Percentiles rank a stretch among this genome's conserved stretches.
These are phyloP conservation scores for Penicillium argentinense DNA, from an alignment of 495 filamentous ascomycete genomes.

Conservation along the genomic window DNA sequence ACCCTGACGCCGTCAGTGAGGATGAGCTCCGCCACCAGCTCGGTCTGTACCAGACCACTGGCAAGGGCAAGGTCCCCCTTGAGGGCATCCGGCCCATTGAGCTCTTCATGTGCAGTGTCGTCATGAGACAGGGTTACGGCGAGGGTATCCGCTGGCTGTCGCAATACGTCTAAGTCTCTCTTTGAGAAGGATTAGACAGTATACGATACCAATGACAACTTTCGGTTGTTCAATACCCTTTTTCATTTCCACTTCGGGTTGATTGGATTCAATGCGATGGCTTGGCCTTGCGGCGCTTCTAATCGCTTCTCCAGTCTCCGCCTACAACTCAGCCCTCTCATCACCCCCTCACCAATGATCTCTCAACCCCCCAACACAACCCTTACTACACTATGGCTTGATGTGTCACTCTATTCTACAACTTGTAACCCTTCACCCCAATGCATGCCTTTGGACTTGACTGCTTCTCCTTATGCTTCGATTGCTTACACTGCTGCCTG, in stretches of 20 bases:
- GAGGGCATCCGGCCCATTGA: conserved; percentile 96
- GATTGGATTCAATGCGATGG: no score
- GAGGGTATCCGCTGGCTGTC: conserved; percentile 57
- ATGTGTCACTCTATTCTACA: conserved; percentile 5
- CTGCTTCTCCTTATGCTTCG: not conserved
- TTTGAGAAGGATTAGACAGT: no score
- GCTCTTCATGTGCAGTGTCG: conserved; percentile 98
- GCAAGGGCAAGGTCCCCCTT: conserved; percentile 94
- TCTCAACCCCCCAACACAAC: not conserved
- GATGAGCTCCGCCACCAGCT: conserved; percentile 88
- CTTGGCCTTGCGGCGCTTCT: not conserved
- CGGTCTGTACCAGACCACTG: conserved; percentile 93
- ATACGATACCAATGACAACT: not conserved
- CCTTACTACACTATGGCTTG: conserved; percentile 9
- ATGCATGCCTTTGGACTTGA: conserved; percentile 4
- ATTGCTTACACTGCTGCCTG: conserved; percentile 8
- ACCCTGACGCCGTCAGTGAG: conserved; percentile 91
- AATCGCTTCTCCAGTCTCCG: no score
- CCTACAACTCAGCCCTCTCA: not conserved
- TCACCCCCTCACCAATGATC: not conserved
- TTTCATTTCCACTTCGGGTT: not conserved
- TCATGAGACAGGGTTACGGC: conserved; percentile 83
- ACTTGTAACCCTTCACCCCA: not conserved
- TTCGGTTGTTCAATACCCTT: not conserved
- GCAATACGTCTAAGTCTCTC: conserved; percentile 48